A percentile compares a stretch with the other conserved stretches of the same genome.
These are phyloP conservation scores for Fusarium sarcochroum DNA, from an alignment of 2,329 filamentous ascomycete genomes.

Conservation along the genomic window DNA sequence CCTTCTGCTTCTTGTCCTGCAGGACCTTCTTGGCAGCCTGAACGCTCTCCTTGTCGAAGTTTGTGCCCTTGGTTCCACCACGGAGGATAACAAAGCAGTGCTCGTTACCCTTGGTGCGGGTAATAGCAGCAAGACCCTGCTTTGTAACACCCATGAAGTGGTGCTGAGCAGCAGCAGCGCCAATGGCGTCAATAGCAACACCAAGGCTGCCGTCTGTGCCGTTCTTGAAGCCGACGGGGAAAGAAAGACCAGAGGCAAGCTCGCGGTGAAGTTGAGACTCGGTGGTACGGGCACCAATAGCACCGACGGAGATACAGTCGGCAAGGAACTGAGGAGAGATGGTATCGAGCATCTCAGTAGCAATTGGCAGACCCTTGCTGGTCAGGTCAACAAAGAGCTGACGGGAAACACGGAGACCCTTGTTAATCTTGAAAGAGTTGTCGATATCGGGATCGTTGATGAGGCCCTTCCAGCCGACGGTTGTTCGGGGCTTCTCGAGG, in stretches of 20 bases:
- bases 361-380: slow-evolving; percentile 89
- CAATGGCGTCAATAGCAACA: slow-evolving; percentile 96
- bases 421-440: slow-evolving; percentile 98
- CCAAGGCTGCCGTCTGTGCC: slow-evolving; percentile 93
- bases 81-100: slow-evolving; percentile 97
- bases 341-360: slow-evolving; percentile 98
- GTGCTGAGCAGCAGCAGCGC: slow-evolving; percentile 85
- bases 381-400: slow-evolving; percentile 96
- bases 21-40: slow-evolving; percentile 83
- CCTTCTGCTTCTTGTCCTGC: slow-evolving; percentile 84
- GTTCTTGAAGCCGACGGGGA: slow-evolving; percentile 99
- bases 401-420: slow-evolving; percentile 91
- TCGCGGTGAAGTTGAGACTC: slow-evolving; percentile 97
- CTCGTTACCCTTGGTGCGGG: slow-evolving; percentile 92
- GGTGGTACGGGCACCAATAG: slow-evolving; percentile 95
- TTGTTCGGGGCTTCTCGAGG: slow-evolving; percentile 98
- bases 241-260: slow-evolving; percentile 92
- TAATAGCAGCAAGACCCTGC: slow-evolving; percentile 95
- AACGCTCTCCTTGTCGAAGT: slow-evolving; percentile 91
- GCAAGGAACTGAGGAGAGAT: slow-evolving; percentile 98
- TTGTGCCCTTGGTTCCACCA: slow-evolving; percentile 91
- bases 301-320: slow-evolving; percentile 94
- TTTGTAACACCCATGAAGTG: slow-evolving; percentile 99
- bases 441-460: slow-evolving; percentile 99
- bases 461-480: slow-evolving; percentile 98